Evolutionary conservation across 345 rosid genomes (phyloP).

Genomic region (Aurinia saxatilis): DNA sequence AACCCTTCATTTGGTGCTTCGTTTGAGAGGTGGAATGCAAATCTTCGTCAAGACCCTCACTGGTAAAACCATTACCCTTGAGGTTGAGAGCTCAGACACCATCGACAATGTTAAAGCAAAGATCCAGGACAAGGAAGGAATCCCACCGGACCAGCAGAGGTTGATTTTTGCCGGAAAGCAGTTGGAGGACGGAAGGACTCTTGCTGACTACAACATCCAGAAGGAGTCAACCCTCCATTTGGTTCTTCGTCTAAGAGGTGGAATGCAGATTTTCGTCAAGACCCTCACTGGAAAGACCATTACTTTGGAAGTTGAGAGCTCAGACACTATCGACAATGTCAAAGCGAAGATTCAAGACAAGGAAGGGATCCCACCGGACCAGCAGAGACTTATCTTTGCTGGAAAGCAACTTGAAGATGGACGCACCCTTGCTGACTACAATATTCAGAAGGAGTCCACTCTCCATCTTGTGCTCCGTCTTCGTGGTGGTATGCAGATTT

Average conservation of each 20-base stretch:
- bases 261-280: conserved; percentile 20
- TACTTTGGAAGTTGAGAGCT: conserved; percentile 12
- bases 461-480: conserved; percentile 19
- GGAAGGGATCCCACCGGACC: conserved; percentile 22
- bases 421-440: conserved; percentile 6
- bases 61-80: conserved; percentile 17
- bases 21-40: conserved; percentile 24
- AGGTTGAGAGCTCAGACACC: conserved; percentile 21
- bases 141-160: conserved; percentile 36
- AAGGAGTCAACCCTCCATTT: conserved; percentile 30
- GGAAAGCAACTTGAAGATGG: conserved; percentile 22
- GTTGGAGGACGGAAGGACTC: conserved; percentile 25
- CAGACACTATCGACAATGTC: conserved; percentile 12
- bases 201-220: conserved; percentile 34
- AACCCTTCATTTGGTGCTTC: conserved; percentile 23
- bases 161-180: conserved; percentile 26
- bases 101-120: conserved; percentile 20
- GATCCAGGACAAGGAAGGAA: conserved; percentile 25
- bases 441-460: conserved; percentile 14
- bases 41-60: conserved; percentile 28
- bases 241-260: conserved; percentile 29
- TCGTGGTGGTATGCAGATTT: conserved; percentile 18
- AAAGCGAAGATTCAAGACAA: conserved; percentile 19
- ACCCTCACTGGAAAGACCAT: conserved; percentile 11
- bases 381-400: conserved; percentile 24